phyloP scores from a whole-genome alignment of 2,329 filamentous ascomycete genomes.

The Penicillium sp. region DNA sequence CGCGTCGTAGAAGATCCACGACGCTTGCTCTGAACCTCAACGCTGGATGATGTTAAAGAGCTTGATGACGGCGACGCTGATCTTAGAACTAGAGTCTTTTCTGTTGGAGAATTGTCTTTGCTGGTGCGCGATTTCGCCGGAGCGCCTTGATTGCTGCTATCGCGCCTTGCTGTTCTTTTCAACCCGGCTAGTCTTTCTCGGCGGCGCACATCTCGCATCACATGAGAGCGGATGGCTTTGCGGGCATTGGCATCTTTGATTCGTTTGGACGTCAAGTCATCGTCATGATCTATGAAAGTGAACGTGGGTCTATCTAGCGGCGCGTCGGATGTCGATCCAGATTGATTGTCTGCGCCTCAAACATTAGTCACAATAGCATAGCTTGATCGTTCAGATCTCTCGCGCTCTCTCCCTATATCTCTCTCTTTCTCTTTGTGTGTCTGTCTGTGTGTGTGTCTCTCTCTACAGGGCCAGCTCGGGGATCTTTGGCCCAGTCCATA shows the following conservation, averaged over 20 bases:
- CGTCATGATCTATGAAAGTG: conserved; percentile 39
- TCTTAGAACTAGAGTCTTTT: conserved; percentile 12
- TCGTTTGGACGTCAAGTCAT: conserved; percentile 34
- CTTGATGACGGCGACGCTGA: conserved; percentile 11
- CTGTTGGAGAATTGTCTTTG: conserved; percentile 5
- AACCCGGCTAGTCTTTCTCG: conserved; percentile 36
- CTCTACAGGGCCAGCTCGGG: neutral
- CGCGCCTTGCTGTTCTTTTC: conserved; percentile 31
- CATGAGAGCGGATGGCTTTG: conserved; percentile 39
- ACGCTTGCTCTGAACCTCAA: neutral
- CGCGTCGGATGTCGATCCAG: conserved; percentile 11
- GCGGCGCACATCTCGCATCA: conserved; percentile 40
- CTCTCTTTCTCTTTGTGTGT: too few species aligned
- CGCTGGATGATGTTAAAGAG: conserved; percentile 1
- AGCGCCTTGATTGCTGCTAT: conserved; percentile 12
- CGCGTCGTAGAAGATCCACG: conserved; percentile 6
- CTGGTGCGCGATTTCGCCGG: conserved; percentile 8
- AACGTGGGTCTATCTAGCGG: conserved; percentile 29
- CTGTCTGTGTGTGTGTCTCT: too few species aligned
- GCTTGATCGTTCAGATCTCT: neutral
- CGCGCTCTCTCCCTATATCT: too few species aligned
- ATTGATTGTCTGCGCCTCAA: conserved; percentile 14
- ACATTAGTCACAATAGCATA: too few species aligned
- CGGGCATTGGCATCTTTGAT: conserved; percentile 36
- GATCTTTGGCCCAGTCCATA: neutral